phyloP scores from a whole-genome alignment of 257 asterid species.

The Echites panduratus region DNA sequence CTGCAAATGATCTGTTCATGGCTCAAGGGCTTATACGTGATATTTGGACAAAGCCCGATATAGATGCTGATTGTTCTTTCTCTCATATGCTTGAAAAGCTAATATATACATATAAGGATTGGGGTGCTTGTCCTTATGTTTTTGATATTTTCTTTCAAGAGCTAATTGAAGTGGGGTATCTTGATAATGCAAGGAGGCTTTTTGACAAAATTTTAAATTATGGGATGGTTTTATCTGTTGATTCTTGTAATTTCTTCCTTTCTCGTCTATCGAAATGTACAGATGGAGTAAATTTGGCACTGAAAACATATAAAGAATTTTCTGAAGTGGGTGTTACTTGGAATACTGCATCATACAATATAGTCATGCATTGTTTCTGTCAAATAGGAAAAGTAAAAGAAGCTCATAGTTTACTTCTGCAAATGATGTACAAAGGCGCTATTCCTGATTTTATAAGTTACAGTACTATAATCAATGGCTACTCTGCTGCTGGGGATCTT shows the following conservation, averaged over 20 bases:
- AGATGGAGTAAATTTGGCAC: conserved; percentile 38
- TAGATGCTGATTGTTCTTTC: conserved; percentile 35
- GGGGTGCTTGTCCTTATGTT: conserved; percentile 79
- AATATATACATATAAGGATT: conserved; percentile 73
- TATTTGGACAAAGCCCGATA: conserved; percentile 39
- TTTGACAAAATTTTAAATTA: conserved; percentile 65
- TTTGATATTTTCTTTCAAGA: conserved; percentile 76
- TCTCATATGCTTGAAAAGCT: conserved; percentile 60
- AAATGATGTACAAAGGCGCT: conserved; percentile 69
- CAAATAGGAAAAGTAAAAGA: conserved; percentile 50
- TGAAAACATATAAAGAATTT: conserved; percentile 57
- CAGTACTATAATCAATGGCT: conserved; percentile 78
- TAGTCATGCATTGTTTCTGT: conserved; percentile 69
- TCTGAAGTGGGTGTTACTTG: conserved; percentile 64
- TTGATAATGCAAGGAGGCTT: conserved; percentile 58
- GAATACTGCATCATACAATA: conserved; percentile 71
- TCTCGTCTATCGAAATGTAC: conserved; percentile 44
- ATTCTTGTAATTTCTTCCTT: conserved; percentile 72
- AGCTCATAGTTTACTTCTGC: conserved; percentile 68
- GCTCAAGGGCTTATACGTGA: conserved; percentile 46
- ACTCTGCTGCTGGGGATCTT: conserved; percentile 56
- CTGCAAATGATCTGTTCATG: conserved; percentile 45
- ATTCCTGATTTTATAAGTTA: conserved; percentile 78
- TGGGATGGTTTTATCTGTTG: conserved; percentile 63
- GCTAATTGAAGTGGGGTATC: conserved; percentile 52